These are phyloP conservation scores for Aspergillus brasiliensis DNA, from an alignment of 2,329 filamentous ascomycete genomes.

Conservation along the genomic window DNA sequence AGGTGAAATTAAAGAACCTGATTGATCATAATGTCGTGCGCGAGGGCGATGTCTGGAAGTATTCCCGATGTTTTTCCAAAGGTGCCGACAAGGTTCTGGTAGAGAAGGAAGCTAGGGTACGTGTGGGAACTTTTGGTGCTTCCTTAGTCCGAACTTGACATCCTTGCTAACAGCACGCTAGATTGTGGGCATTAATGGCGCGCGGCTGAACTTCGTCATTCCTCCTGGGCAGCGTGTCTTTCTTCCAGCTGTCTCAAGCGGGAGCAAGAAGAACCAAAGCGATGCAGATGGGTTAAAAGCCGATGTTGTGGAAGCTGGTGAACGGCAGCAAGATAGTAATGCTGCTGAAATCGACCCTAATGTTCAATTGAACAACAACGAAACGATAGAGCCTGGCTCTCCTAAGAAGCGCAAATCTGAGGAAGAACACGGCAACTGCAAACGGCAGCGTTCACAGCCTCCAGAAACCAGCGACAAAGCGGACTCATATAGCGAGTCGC, in stretches of 20 bases:
- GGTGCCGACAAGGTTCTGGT: constrained; percentile 32
- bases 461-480: constrained; percentile 2
- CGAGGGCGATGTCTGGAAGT: constrained; percentile 47
- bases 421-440: not conserved
- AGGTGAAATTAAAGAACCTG: constrained; percentile 42
- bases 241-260: constrained; percentile 21
- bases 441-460: not conserved
- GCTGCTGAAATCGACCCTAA: not conserved
- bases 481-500: not conserved
- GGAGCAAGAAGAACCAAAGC: not conserved
- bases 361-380: not conserved
- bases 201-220: constrained; percentile 39
- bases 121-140: constrained; percentile 11
- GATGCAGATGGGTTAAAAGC: constrained; percentile 1
- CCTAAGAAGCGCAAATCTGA: constrained; percentile 21
- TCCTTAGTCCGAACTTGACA: not conserved
- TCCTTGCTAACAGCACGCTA: constrained; percentile 7
- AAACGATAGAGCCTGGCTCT: not conserved
- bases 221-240: constrained; percentile 43
- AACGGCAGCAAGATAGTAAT: not conserved
- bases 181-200: constrained; percentile 39
- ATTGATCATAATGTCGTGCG: constrained; percentile 39
- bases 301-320: not conserved
- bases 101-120: constrained; percentile 49
- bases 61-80: constrained; percentile 32